Conservation (phyloP, 1,139 yeast genomes). For the Pichia sp. region DNA sequence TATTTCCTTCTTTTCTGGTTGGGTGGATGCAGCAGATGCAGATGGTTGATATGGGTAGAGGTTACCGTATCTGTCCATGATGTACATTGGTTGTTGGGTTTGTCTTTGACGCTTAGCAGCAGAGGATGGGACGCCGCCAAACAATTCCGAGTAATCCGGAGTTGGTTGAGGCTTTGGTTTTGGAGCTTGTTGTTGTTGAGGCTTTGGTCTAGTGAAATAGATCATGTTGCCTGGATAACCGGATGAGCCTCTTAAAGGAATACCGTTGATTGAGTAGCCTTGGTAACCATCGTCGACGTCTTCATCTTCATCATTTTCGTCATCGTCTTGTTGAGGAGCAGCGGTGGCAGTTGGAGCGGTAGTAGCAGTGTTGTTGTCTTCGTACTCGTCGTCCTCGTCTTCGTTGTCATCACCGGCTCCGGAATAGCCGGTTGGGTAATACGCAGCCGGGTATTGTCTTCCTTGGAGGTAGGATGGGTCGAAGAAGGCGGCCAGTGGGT, state of each 20-base stretch:
- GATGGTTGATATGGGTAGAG: constrained; percentile 11
- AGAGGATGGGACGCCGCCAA: neutral
- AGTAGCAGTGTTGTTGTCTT: neutral
- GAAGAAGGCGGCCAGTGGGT: neutral
- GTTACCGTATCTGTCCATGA: constrained; percentile 17
- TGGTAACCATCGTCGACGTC: neutral
- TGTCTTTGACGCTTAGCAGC: constrained; percentile 10
- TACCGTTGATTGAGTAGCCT: neutral
- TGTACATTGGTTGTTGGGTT: constrained; percentile 12
- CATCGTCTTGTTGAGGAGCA: neutral
- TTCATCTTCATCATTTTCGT: neutral
- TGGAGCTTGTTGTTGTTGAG: neutral
- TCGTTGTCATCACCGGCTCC: neutral
- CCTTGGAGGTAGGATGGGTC: too few relatives aligned
- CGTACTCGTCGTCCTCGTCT: neutral
- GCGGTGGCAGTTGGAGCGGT: neutral
- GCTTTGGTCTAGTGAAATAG: constrained; percentile 4
- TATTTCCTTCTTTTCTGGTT: constrained; percentile 11
- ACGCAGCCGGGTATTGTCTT: neutral
- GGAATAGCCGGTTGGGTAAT: neutral
- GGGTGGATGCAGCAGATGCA: neutral
- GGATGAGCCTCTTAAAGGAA: neutral
- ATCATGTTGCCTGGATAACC: neutral
- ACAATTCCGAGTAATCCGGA: neutral
- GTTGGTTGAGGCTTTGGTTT: neutral